Base-by-base conservation (phyloP, 345 rosid species). In the Syzygium grande region DNA sequence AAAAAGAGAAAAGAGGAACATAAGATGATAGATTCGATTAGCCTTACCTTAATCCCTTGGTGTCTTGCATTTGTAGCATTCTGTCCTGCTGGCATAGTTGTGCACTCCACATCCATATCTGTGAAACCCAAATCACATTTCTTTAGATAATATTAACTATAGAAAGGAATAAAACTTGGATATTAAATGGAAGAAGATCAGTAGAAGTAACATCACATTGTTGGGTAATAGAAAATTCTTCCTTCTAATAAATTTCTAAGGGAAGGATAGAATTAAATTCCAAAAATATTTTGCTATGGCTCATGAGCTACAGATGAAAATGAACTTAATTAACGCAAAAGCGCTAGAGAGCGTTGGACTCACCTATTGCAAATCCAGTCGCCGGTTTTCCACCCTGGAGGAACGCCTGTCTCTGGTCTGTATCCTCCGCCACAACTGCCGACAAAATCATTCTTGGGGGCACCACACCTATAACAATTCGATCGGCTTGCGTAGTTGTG, bases 301-400 rank as follows among this genome's bases (percentile, higher is more conserved):
- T 73, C 49, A 9, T 38, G 80, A 34, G 49, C 80, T 73, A 73
- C 80, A 38, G 23, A 73, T 34, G 80, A 41, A 73, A 10, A 73
- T 34, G 80, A 68, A 34, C 25, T 34, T 68, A 34, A 68, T 68
- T 68, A 17, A 68, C 23, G 80, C 80, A 19, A 34, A 46, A 68
- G 80, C 23, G 34, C 79, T 68, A 19, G 27, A 10, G 86, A 22
- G 51, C 38, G 11, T 30, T 84, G 86, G 52, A 86, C 90, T 87
- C 85, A 95, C 96, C 94, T 91, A 7, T 93, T 91, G 93, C 99
- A 98, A 87, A 96, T 90, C 99, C 99, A 98, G 91, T 98, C 99
- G 38, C 99, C 99, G 54, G 93, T 77, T 92, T 96, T 96, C 99
- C 99, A 98, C 14, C 99, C 99, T 2, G 99, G 93, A 55, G 95